These are phyloP conservation scores for Sarocladiaceae sp. DNA, from an alignment of 2,329 filamentous ascomycete species.

Conservation along the genomic window DNA sequence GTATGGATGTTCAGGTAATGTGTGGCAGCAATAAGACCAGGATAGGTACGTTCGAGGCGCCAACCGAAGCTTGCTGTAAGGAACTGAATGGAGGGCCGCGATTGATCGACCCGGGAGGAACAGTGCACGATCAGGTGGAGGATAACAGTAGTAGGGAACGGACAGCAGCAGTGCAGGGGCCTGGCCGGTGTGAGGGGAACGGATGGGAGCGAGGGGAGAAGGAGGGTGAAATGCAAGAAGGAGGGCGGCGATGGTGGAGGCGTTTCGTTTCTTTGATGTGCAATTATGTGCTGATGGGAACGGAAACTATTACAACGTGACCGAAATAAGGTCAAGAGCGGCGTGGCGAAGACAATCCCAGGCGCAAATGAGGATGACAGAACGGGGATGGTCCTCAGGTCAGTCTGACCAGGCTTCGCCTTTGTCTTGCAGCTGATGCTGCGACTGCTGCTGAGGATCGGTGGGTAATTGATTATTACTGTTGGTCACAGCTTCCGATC, in stretches of 20 bases:
- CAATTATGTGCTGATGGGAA: constrained; percentile 7
- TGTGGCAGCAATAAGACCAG: neutral
- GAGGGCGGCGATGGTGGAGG: constrained; percentile 11
- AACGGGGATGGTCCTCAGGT: neutral
- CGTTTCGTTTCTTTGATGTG: neutral
- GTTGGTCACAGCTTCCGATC: too few relatives aligned
- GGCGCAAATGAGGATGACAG: neutral
- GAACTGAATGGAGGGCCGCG: constrained; percentile 16
- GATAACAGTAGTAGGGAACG: constrained; percentile 4
- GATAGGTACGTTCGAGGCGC: neutral
- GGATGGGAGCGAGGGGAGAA: constrained; percentile 17
- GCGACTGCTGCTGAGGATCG: too few relatives aligned
- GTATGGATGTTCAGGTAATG: neutral
- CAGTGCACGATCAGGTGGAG: constrained; percentile 10
- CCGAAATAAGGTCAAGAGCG: constrained; percentile 33
- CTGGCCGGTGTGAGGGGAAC: constrained; percentile 12
- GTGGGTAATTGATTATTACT: too few relatives aligned
- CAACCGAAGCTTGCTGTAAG: neutral
- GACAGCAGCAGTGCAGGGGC: neutral
- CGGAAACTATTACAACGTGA: constrained; percentile 16
- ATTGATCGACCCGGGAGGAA: constrained; percentile 19
- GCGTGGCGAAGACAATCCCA: constrained; percentile 16
- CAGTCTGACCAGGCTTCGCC: neutral
- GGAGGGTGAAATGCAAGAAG: constrained; percentile 21
- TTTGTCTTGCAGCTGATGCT: constrained; percentile 5